Base-by-base conservation (phyloP, 768 basidiomycete genomes). In the Pulveroboletus sp. region DNA sequence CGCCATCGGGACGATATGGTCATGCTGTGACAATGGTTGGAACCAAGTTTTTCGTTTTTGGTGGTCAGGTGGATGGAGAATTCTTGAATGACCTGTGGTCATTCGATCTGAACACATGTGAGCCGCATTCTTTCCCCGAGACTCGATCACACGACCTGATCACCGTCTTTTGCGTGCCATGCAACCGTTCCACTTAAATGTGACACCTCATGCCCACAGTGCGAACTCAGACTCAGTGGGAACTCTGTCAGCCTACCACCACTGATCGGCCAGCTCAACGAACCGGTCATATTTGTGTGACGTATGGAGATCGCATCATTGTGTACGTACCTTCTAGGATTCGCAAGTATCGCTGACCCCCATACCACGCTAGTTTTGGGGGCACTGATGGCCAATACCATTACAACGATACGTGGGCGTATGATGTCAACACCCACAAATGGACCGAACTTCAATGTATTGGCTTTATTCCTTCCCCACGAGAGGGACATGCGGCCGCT, bases 381-480 rank as follows among this genome's bases (percentile, higher is more conserved):
- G 96, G 96, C 40, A 99, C 96, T 12, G 96, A 99, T 63, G 94
- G 94, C n/a, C 83, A 86, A 64, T 98, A 88, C 69, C 96, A 98
- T 65, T 99, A 99, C 72, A 99, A 98, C 68, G 96, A 99, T 65
- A 97, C 93, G 7, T 99, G 96, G 96, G 77, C 84, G 2, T 98
- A 89, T 68, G 92, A 95, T 65, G 73, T 93, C 43, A 76, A 75
- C 32, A 86, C 90, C 0, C 77, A 79, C 46, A 80, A 70, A 38
- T 99, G 96, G 96, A 78, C 86, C 4, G 96, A 99, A 64, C 73
- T 99, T 32, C 82, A 86, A 17, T 98, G 94, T 69, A 97, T 96
- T 50, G 96, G 96, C 1, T 98, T 89, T 63, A 96, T 97, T 42
- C 96, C 96, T 17, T 86, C 89, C 7, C 89, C 96, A 3, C 74